Evolutionary conservation across 2,329 filamentous ascomycete species (phyloP).

Genomic region (Lecanicillium sp.): DNA sequence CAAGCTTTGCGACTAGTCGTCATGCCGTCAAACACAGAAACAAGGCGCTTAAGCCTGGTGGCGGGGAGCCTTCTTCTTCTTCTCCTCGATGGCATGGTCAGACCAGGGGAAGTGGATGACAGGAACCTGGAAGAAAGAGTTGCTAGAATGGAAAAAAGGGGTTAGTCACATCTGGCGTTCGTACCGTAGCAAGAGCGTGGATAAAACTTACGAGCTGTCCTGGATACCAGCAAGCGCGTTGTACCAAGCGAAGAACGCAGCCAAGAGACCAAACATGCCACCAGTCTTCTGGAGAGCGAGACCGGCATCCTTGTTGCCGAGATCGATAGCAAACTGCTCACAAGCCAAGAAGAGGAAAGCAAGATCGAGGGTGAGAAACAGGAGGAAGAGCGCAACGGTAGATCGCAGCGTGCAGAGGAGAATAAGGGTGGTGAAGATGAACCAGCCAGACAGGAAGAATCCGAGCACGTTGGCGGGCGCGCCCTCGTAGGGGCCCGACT

Average conservation of each 20-base stretch:
- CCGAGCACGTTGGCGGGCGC: slow-evolving; percentile 52
- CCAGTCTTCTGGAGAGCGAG: slow-evolving; percentile 57
- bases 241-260: slow-evolving; percentile 81
- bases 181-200: not conserved
- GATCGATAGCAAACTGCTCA: slow-evolving; percentile 49
- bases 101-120: slow-evolving; percentile 96
- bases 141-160: slow-evolving; percentile 39
- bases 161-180: not conserved
- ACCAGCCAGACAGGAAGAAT: slow-evolving; percentile 73
- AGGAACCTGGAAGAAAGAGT: slow-evolving; percentile 83
- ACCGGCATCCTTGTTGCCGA: slow-evolving; percentile 38
- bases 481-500: slow-evolving; percentile 37
- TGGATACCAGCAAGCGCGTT: slow-evolving; percentile 77
- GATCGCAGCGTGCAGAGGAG: slow-evolving; percentile 69
- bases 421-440: slow-evolving; percentile 74
- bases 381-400: slow-evolving; percentile 67
- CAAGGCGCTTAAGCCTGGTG: slow-evolving; percentile 2
- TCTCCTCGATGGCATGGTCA: slow-evolving; percentile 59
- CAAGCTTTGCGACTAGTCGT: not conserved
- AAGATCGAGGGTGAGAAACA: slow-evolving; percentile 72
- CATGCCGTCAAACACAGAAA: not conserved
- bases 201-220: slow-evolving; percentile 51
- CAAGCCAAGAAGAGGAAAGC: slow-evolving; percentile 67
- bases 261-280: slow-evolving; percentile 71
- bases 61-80: slow-evolving; percentile 42